These are phyloP conservation scores for Agaricus sinodeliciosus DNA, from an alignment of 768 basidiomycete species.

Conservation along the genomic window DNA sequence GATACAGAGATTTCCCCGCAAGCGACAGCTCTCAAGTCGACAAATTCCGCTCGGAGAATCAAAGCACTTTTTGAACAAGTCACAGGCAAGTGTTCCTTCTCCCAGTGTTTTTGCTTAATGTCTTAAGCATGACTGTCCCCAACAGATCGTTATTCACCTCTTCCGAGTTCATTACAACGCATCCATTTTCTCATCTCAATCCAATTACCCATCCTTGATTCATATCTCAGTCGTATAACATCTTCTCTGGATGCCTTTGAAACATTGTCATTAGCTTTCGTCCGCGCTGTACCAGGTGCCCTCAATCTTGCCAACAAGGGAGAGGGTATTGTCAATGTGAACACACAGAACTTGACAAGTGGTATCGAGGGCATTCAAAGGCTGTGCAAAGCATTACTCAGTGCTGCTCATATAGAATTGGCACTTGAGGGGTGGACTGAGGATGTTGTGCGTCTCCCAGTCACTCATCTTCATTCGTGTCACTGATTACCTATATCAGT, in stretches of 20 bases:
- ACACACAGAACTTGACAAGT: slow-evolving; percentile 62
- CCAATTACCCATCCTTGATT: slow-evolving; percentile 78
- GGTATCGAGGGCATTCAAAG: slow-evolving; percentile 82
- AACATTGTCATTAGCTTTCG: slow-evolving; percentile 78
- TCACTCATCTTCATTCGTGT: neutral
- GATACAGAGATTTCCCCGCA: slow-evolving; percentile 39
- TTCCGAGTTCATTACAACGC: slow-evolving; percentile 73
- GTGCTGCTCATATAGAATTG: slow-evolving; percentile 64
- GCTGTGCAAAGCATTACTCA: slow-evolving; percentile 80
- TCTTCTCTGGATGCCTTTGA: slow-evolving; percentile 93
- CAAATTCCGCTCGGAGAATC: slow-evolving; percentile 77
- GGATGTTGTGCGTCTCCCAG: slow-evolving; percentile 57
- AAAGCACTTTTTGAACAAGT: slow-evolving; percentile 88
- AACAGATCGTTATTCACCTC: slow-evolving; percentile 86
- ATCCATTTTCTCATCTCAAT: slow-evolving; percentile 78
- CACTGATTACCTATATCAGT: slow-evolving; percentile 38
- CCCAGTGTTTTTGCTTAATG: neutral
- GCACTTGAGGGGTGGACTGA: slow-evolving; percentile 84
- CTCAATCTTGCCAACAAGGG: slow-evolving; percentile 48
- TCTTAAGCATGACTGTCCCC: neutral
- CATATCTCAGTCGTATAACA: slow-evolving; percentile 71
- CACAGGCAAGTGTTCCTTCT: slow-evolving; percentile 50
- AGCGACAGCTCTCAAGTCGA: slow-evolving; percentile 51
- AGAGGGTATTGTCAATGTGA: slow-evolving; percentile 35
- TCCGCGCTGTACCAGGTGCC: slow-evolving; percentile 90